Base-by-base conservation (phyloP, 495 filamentous ascomycete species). In the Amorphotheca resinae region DNA sequence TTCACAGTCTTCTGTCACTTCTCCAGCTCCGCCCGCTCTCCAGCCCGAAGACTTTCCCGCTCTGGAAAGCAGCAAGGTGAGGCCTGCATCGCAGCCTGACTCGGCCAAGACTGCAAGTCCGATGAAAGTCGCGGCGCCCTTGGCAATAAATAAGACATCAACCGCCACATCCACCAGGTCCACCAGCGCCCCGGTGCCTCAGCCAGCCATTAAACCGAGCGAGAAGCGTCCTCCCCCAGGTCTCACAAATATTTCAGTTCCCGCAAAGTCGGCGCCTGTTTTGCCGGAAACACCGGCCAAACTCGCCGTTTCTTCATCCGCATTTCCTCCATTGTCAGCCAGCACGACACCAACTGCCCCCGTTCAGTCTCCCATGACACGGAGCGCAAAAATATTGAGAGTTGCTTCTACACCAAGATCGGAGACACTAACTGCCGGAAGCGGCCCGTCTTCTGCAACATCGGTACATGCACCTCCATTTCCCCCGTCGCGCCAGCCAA, bases 391-490 rank as follows among this genome's bases (percentile, higher is more conserved):
- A 51, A 74, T 83, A 1, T 64, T 91, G 9, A 70, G 84, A 18
- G 70, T 91, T 1, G 70, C 84, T 3, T 70, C 82, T 6, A 83
- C 80, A 0, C 76, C 83, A 0, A 93, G 82, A 54, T 62, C 71
- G 1, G 85, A 87, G 52, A 62, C 65, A 1, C 71, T 74, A 4
- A 59, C 64, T 15, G 57, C 61, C 22, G 42, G 57, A 28, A 59
- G 59, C 28, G 63, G 70, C 17, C 55, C 66, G 5, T 59, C 64
- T 1, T 53, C 65, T 44, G 51, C 55, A 1, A 50, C 58, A 38
- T 55, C 56, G 12, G 54, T 44, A 21, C 41, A 61, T 17, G 52
- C 65, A 7, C 57, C 61, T n/a, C 57, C 49, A 2, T 59, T 50
- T 16, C 73, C 68, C 42, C 66, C 69, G 14, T 77, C 76, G 4